These are phyloP conservation scores for Orychophragmus violaceus DNA, from an alignment of 345 rosid genomes.

Conservation along the genomic window DNA sequence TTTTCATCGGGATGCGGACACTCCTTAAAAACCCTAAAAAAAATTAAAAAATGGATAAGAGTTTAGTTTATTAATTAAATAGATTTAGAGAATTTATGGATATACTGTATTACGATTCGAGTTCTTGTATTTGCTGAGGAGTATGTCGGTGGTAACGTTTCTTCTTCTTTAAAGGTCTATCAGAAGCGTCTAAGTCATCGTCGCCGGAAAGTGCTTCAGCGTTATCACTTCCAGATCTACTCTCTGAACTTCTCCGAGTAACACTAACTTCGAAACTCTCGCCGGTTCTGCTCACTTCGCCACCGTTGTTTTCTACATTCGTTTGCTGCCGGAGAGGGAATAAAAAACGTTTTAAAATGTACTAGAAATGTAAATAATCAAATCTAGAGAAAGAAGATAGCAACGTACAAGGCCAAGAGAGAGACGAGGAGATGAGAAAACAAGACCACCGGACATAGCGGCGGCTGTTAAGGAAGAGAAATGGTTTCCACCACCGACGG, in stretches of 20 bases:
- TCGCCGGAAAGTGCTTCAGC: constrained; percentile 53
- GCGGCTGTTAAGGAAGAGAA: neutral
- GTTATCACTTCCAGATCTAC: constrained; percentile 92
- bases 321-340: constrained; percentile 30
- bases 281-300: neutral
- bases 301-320: constrained; percentile 16
- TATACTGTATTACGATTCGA: constrained; percentile 54
- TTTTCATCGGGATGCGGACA: constrained; percentile 92
- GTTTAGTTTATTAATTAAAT: neutral
- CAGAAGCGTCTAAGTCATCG: constrained; percentile 54
- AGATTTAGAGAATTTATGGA: neutral
- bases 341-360: neutral
- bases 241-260: constrained; percentile 41
- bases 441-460: constrained; percentile 24
- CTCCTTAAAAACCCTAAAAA: constrained; percentile 55
- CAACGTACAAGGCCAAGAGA: constrained; percentile 38
- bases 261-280: constrained; percentile 32
- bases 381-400: neutral
- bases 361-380: neutral
- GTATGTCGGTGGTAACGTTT: constrained; percentile 92
- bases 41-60: neutral
- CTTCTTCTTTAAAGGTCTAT: constrained; percentile 58
- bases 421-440: constrained; percentile 32
- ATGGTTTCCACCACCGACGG: constrained; percentile 9
- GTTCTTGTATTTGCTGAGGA: constrained; percentile 97